Conservation (phyloP, 352 stramenopile species). For the Globisporangium ultimum region DNA sequence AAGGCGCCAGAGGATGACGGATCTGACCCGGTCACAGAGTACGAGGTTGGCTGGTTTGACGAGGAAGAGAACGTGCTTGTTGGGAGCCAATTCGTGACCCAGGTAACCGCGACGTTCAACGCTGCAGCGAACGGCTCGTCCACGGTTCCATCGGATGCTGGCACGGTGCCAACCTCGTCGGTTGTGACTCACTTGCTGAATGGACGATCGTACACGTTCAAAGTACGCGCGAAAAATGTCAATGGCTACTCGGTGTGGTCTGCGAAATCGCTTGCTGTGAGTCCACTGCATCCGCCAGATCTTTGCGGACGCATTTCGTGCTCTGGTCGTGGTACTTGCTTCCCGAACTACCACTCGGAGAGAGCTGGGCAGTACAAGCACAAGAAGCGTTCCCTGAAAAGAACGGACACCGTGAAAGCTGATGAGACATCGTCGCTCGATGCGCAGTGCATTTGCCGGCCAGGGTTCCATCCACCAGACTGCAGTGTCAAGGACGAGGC, state of each 20-base stretch:
- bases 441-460: constrained; percentile 58
- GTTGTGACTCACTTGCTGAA: constrained; percentile 51
- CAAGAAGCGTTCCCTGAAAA: constrained; percentile 3
- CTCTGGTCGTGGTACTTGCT: constrained; percentile 63
- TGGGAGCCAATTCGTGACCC: constrained; percentile 37
- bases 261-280: constrained; percentile 68
- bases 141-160: background rate
- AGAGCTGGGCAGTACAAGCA: background rate
- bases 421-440: constrained; percentile 25
- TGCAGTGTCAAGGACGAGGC: constrained; percentile 52
- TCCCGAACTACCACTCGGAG: constrained; percentile 51
- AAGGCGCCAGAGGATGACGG: constrained; percentile 62
- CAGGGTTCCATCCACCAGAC: constrained; percentile 55
- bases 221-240: constrained; percentile 59
- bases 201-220: constrained; percentile 65
- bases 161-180: constrained; percentile 30
- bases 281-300: constrained; percentile 64
- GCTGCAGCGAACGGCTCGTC: constrained; percentile 10
- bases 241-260: constrained; percentile 70
- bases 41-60: constrained; percentile 64
- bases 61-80: constrained; percentile 37
- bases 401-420: constrained; percentile 4
- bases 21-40: constrained; percentile 47
- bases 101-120: constrained; percentile 17
- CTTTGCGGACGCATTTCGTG: constrained; percentile 60